These are phyloP conservation scores for Ogataea trehalophila DNA, from an alignment of 805 yeast genomes.

Conservation along the genomic window DNA sequence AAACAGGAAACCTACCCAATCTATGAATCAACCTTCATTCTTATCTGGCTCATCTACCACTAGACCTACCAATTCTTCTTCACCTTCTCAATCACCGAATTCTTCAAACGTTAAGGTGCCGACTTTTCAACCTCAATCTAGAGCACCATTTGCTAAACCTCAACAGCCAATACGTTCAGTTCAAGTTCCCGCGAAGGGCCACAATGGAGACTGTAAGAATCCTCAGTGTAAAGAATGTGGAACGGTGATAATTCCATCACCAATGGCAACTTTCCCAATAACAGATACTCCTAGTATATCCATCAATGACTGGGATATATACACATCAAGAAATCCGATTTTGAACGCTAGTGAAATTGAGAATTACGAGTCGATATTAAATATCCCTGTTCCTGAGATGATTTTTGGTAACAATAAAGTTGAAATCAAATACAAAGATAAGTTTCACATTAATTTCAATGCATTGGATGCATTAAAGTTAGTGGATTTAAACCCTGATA, in stretches of 20 bases:
- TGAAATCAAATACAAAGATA: constrained; percentile 28
- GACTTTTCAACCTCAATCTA: background rate
- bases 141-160: background rate
- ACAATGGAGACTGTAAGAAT: constrained; percentile 16
- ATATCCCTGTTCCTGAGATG: constrained; percentile 94
- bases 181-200: constrained; percentile 19
- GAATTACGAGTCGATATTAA: constrained; percentile 51
- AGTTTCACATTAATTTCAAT: constrained; percentile 53
- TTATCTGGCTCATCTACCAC: background rate
- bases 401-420: constrained; percentile 83
- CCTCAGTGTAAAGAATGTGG: constrained; percentile 61
- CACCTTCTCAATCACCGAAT: background rate
- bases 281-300: constrained; percentile 66
- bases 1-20: constrained; percentile 1
- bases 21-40: background rate
- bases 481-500: constrained; percentile 43
- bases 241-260: constrained; percentile 71
- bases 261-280: constrained; percentile 58
- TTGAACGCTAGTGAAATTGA: constrained; percentile 72
- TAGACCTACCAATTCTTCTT: background rate
- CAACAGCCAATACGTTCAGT: background rate
- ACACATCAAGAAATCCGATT: constrained; percentile 71
- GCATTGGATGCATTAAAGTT: constrained; percentile 68
- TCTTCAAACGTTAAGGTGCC: constrained; percentile 3
- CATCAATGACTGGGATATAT: constrained; percentile 71